Percentiles rank a stretch among this genome's conserved stretches.
Evolutionary conservation across 208 protist genomes (phyloP).

Genomic region (Leishmania mexicana): DNA sequence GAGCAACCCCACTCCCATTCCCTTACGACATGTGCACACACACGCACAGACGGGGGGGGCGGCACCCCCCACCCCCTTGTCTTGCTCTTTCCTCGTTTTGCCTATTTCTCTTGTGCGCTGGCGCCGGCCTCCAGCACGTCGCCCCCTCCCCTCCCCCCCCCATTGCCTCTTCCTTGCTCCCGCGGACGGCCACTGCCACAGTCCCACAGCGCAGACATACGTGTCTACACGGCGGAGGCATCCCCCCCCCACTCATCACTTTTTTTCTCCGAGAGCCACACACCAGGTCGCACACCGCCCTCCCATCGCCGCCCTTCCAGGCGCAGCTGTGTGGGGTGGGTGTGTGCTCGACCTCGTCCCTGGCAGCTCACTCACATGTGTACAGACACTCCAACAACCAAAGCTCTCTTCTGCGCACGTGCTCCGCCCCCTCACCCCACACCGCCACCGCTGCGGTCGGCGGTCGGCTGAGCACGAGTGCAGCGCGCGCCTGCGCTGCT

Average conservation of each 20-base stretch:
- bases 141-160: background rate
- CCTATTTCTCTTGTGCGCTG: background rate
- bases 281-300: background rate
- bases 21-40: constrained; percentile 1
- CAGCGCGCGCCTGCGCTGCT: background rate
- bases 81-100: background rate
- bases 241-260: background rate
- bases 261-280: background rate
- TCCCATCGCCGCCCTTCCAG: background rate
- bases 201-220: background rate
- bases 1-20: background rate
- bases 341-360: background rate
- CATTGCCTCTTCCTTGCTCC: background rate
- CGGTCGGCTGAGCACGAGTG: constrained; percentile 1
- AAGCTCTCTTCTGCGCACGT: background rate
- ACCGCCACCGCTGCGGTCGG: background rate
- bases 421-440: background rate
- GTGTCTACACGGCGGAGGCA: background rate
- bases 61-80: background rate
- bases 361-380: background rate
- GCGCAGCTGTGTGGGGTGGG: background rate
- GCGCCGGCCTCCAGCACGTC: background rate
- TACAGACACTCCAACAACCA: background rate
- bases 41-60: background rate
- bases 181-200: background rate